These are phyloP conservation scores for Ogataea zsoltii DNA, from an alignment of 805 yeast genomes.

Conservation along the genomic window DNA sequence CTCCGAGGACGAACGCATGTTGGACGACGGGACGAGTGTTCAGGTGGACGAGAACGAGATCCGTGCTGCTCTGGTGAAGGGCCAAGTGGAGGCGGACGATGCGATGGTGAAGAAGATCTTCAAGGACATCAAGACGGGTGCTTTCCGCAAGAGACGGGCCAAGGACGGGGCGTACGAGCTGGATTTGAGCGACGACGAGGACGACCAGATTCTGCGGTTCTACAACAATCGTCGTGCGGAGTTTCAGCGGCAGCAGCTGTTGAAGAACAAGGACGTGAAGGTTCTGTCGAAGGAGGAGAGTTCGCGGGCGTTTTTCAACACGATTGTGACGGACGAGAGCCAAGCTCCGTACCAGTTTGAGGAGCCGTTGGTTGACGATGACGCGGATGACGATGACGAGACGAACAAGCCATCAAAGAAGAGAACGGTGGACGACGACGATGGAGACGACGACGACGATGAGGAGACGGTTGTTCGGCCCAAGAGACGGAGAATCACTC, in stretches of 20 bases:
- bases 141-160: slow-evolving; percentile 58
- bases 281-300: slow-evolving; percentile 52
- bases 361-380: slow-evolving; percentile 34
- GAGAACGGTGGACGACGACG: slow-evolving; percentile 26
- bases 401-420: too few species aligned
- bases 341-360: slow-evolving; percentile 23
- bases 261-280: slow-evolving; percentile 44
- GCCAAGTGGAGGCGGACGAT: slow-evolving; percentile 62
- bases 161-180: slow-evolving; percentile 54
- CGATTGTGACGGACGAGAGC: slow-evolving; percentile 46
- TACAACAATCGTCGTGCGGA: slow-evolving; percentile 36
- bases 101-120: slow-evolving; percentile 64
- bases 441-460: slow-evolving; percentile 26
- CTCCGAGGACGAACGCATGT: slow-evolving; percentile 76
- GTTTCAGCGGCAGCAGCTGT: slow-evolving; percentile 48
- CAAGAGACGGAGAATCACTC: slow-evolving; percentile 36
- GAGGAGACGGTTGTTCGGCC: slow-evolving; percentile 20
- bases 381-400: slow-evolving; percentile 26
- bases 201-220: slow-evolving; percentile 48
- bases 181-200: slow-evolving; percentile 77
- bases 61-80: slow-evolving; percentile 56
- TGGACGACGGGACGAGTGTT: slow-evolving; percentile 65
- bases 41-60: slow-evolving; percentile 59
- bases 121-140: slow-evolving; percentile 72
- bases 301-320: slow-evolving; percentile 65